phyloP scores from a whole-genome alignment of 179 eudicot species.

The Gypsophila paniculata region DNA sequence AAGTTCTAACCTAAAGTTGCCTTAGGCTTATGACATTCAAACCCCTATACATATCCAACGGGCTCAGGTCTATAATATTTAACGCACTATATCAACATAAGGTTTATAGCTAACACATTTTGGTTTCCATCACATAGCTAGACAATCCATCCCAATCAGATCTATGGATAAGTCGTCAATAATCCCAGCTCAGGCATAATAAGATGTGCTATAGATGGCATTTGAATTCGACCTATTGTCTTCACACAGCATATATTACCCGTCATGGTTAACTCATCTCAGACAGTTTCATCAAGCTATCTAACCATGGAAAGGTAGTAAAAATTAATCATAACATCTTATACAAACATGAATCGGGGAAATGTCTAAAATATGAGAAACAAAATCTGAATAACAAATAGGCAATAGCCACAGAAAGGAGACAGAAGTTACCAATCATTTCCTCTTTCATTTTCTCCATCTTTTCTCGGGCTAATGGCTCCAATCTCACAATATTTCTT shows the following conservation, averaged over 20 bases:
- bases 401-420: background rate
- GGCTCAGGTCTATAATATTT: too few species aligned
- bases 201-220: background rate
- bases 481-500: slow-evolving; percentile 64
- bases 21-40: background rate
- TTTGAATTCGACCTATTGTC: background rate
- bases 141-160: background rate
- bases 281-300: background rate
- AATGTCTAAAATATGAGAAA: background rate
- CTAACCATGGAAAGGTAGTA: background rate
- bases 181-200: background rate
- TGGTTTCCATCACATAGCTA: slow-evolving; percentile 1
- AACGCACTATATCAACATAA: background rate
- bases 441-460: slow-evolving; percentile 94
- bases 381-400: background rate
- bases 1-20: background rate
- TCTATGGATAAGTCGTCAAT: background rate
- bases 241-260: background rate
- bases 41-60: background rate
- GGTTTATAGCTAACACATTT: background rate
- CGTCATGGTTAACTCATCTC: background rate
- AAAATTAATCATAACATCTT: background rate
- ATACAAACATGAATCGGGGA: background rate
- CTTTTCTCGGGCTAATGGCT: slow-evolving; percentile 88
- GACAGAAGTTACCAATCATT: slow-evolving; percentile 64